A percentile compares a stretch with the other conserved stretches of the same genome.
These are phyloP conservation scores for Clonostachys byssicola DNA, from an alignment of 2,329 filamentous ascomycete species.

Conservation along the genomic window DNA sequence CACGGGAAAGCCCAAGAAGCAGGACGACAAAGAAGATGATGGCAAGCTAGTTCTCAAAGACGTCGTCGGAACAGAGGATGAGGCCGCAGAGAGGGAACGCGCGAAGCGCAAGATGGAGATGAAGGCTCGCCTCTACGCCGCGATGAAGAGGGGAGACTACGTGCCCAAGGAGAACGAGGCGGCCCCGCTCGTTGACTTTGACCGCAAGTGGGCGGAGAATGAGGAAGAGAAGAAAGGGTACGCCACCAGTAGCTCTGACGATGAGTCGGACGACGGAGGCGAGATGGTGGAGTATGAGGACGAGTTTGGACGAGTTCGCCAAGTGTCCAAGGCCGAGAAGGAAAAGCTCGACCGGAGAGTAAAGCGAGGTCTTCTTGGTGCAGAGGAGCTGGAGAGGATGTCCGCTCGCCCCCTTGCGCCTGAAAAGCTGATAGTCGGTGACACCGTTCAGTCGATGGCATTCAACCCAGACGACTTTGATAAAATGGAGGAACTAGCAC, in stretches of 20 bases:
- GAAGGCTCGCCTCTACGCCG: constrained; percentile 83
- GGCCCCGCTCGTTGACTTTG: constrained; percentile 82
- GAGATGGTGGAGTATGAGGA: constrained; percentile 85
- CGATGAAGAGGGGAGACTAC: constrained; percentile 87
- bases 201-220: constrained; percentile 86
- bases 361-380: constrained; percentile 44
- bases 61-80: constrained; percentile 51
- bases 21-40: neutral
- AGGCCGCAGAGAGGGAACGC: constrained; percentile 64
- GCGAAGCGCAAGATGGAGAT: constrained; percentile 81
- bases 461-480: constrained; percentile 72
- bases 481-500: constrained; percentile 75
- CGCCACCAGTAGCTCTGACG: constrained; percentile 32
- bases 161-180: constrained; percentile 61
- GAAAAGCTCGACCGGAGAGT: constrained; percentile 55
- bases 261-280: constrained; percentile 36
- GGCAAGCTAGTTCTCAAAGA: constrained; percentile 47
- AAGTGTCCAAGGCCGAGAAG: constrained; percentile 66
- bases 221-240: constrained; percentile 57
- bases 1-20: constrained; percentile 13
- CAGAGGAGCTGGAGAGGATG: constrained; percentile 63
- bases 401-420: constrained; percentile 65
- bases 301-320: constrained; percentile 83
- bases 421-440: constrained; percentile 73
- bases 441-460: constrained; percentile 77